Conservation (phyloP, 345 rosid species). For the sweet orange (Citrus sinensis) region DVS_A1.0 CM039162.1:25724001-25724500, state of each 20-base stretch:
- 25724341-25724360: slow-evolving; percentile 11
- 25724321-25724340: background rate
- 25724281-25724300: slow-evolving; percentile 20
- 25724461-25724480: slow-evolving; percentile 53
- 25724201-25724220: background rate
- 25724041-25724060: background rate
- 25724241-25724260: background rate
- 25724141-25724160: slow-evolving; percentile 6
- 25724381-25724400: slow-evolving; percentile 33
- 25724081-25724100: slow-evolving; percentile 42
- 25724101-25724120: slow-evolving; percentile 18
- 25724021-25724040: slow-evolving; percentile 28
- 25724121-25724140: background rate
- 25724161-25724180: background rate
- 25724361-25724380: slow-evolving; percentile 52
- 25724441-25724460: slow-evolving; percentile 55
- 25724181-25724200: background rate
- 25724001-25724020: slow-evolving; percentile 44
- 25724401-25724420: slow-evolving; percentile 56
- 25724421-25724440: slow-evolving; percentile 74
- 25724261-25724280: background rate
- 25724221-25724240: background rate
- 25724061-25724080: slow-evolving; percentile 16
- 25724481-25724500: slow-evolving; percentile 13
- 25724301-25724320: slow-evolving; percentile 31